phyloP scores from a whole-genome alignment of 2,329 filamentous ascomycete species.

The Venturia nashicola region DNA sequence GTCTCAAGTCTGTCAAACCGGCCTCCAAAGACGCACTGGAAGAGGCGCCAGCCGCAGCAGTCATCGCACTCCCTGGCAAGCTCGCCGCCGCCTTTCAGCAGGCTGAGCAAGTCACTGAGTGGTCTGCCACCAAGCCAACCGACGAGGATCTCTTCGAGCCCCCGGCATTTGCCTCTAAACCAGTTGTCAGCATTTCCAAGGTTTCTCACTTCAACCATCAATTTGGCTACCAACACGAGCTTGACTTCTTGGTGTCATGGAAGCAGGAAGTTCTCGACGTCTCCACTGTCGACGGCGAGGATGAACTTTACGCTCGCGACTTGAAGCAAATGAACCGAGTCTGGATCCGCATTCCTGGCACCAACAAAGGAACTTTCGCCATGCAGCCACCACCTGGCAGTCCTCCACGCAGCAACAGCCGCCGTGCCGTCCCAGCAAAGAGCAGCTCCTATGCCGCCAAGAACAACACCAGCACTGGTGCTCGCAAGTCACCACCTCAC shows the following conservation, averaged over 20 bases:
- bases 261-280: neutral
- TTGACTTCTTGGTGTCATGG: neutral
- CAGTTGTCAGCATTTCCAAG: neutral
- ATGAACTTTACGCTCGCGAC: neutral
- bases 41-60: neutral
- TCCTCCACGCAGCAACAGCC: neutral
- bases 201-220: constrained; percentile 5
- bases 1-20: neutral
- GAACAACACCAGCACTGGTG: neutral
- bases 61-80: neutral
- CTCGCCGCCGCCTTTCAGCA: neutral
- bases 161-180: constrained; percentile 7
- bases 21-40: neutral
- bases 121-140: neutral
- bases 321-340: neutral
- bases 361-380: neutral
- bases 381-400: neutral
- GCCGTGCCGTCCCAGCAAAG: neutral
- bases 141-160: constrained; percentile 5
- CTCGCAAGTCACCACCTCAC: neutral
- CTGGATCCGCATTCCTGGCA: neutral
- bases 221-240: constrained; percentile 4
- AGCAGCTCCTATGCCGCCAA: neutral
- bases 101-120: neutral
- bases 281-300: neutral